Conservation (phyloP, 805 yeast species). For the Metschnikowia chrysomelidarum region DNA sequence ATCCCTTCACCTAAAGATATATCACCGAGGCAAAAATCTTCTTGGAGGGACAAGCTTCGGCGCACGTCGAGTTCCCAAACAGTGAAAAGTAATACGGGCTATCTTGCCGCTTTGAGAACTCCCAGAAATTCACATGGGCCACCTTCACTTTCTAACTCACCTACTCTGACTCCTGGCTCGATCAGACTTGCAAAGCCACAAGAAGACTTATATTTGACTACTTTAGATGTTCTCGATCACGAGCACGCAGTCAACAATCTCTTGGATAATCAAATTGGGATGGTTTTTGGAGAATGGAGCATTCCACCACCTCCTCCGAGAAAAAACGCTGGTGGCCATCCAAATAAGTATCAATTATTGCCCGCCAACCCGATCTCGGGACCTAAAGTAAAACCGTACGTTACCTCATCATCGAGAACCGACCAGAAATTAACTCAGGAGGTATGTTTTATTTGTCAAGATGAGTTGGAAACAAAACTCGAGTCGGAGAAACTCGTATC, state of each 20-base stretch:
- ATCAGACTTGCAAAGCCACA: constrained; percentile 2
- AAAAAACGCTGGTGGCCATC: constrained; percentile 1
- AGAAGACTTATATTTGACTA: constrained; percentile 15
- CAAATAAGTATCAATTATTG: constrained; percentile 4
- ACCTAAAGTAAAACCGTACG: constrained; percentile 13
- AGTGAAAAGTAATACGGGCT: constrained; percentile 1
- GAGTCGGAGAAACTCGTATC: constrained; percentile 46
- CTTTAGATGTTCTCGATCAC: constrained; percentile 18
- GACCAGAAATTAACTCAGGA: constrained; percentile 5
- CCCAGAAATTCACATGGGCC: constrained; percentile 8
- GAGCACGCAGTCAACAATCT: constrained; percentile 14
- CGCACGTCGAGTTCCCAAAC: constrained; percentile 10
- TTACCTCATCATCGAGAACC: constrained; percentile 4
- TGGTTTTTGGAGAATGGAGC: constrained; percentile 14
- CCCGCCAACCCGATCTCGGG: constrained; percentile 6
- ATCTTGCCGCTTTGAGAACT: constrained; percentile 4
- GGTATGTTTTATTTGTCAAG: constrained; percentile 52
- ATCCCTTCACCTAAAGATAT: constrained; percentile 8
- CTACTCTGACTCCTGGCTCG: constrained; percentile 15
- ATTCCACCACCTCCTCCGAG: constrained; percentile 22
- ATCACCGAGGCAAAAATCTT: constrained; percentile 9
- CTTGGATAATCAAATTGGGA: constrained; percentile 13
- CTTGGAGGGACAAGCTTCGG: constrained; percentile 13
- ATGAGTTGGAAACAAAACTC: constrained; percentile 45
- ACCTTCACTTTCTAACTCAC: constrained; percentile 15